Base-by-base conservation (phyloP, 768 basidiomycete genomes). In the Rhizopogon salebrosus region DNA sequence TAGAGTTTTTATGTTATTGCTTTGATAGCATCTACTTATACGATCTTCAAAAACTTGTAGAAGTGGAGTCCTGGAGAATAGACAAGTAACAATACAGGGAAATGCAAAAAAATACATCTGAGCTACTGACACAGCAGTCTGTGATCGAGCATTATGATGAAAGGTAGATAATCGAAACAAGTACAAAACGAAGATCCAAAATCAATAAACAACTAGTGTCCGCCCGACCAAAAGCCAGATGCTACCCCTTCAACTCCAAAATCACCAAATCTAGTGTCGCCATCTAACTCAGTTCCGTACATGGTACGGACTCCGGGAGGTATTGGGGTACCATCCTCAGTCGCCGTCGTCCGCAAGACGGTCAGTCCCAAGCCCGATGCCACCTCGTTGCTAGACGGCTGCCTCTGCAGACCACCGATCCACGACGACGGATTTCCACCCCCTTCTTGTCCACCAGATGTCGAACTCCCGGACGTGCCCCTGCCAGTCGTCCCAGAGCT, bases 281-380 rank as follows among this genome's bases (percentile, higher is more conserved):
- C 73, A n/a, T 89, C 88, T 39, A 89, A 69, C 68, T 91, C 89
- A 0, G 89, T 91, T 7, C 89, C 89, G 65, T 89, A 91, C 84
- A 91, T 87, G 5, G 89, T 91, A 54, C 83, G 79, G 62, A 79
- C 81, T 57, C 78, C 74, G 4, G 76, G 73, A 23, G 74, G 74
- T 14, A 65, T 73, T 14, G 77, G 77, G 16, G 72, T 72, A 16
- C 63, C 66, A 48, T 60, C 57, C 41, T 78, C 77, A 11, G 73
- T 72, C 24, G 67, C 69, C 5, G 69, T 63, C 1, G 66, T 70
- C 51, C 70, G 70, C 49, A 75, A 62, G 16, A 67, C 64, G 9
- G 70, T 72, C 60, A 77, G 60, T n/a, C 73, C 77, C 34, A 76
- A 64, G 26, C 73, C 73, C 16, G 70, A 70, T 5, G 74, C 77